Evolutionary conservation across 441 rosid species (phyloP), one percentile per base, ranked within the genome.

Genomic region (Croton laevigatus): DNA sequence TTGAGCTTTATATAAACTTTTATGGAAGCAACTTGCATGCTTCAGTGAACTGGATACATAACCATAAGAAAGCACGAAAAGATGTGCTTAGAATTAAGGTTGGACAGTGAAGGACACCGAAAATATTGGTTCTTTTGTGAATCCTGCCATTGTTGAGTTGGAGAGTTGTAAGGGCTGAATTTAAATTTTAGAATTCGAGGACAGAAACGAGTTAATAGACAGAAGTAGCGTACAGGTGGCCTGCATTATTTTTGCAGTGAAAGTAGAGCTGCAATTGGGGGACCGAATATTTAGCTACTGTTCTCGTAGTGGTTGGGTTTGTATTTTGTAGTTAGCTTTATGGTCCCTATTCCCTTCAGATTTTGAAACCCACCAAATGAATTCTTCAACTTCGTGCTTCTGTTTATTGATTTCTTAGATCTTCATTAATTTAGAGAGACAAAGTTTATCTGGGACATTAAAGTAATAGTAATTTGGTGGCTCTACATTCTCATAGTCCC

Each of bases 61-160:
- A 23, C 54, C 42, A 45, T 17, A 27, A 45, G 1, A 9, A 23
- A 44, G 64, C n/a, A 27, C 32, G 2, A 27, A 1, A 27, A 27
- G 32, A 27, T 55, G 53, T 22, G 53, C 22, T 36, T 51, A 45
- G 54, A 32, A 64, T 45, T 46, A 16, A 12, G 11, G 58, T 13
- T 17, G 54, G 52, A 57, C 20, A 48, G 19, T 70, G 61, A 53
- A 62, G 62, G 61, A 57, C 54, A 71, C 62, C 62, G 74, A 45
- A 62, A 71, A 44, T 51, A 32, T 12, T 23, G 62, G 52, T 53
- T 53, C 13, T 32, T n/a, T 5, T 36, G 23, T 8, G 55, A 65
- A 36, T 51, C n/a, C 8, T 51, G 22, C 17, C 55, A 1, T 16
- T 51, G 9, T 9, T 40, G 44, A 38, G n/a, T n/a, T n/a, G n/a